Percentiles rank a stretch among this genome's conserved stretches.
Conservation (phyloP, 2,329 filamentous ascomycete genomes). For the Diaporthe sp. region DNA sequence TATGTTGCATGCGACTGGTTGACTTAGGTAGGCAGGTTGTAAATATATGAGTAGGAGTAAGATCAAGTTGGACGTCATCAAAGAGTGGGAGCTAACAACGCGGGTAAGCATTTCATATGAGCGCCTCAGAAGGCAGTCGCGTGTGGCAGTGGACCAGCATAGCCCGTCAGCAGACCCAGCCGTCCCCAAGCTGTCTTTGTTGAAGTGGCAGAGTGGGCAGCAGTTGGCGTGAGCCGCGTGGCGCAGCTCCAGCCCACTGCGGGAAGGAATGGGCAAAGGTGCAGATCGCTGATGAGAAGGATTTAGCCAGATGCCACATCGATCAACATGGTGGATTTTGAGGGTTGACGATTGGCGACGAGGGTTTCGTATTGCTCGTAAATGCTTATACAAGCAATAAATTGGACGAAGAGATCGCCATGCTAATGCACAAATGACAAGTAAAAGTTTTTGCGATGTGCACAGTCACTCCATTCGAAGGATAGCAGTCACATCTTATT, state of each 20-base stretch:
- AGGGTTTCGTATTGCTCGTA: background rate
- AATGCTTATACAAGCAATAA: background rate
- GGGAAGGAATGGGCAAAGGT: background rate
- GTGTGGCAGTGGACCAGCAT: constrained; percentile 8
- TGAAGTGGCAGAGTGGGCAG: no score
- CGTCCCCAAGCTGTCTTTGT: background rate
- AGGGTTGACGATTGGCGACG: background rate
- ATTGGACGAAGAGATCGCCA: background rate
- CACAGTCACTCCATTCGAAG: no score
- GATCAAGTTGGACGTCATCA: background rate
- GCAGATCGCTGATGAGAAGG: background rate
- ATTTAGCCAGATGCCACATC: background rate
- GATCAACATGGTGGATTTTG: background rate
- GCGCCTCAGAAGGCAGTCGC: background rate
- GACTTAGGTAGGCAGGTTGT: no score
- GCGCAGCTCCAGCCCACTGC: constrained; percentile 8
- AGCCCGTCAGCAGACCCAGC: constrained; percentile 20
- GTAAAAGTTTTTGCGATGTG: no score
- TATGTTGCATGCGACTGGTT: background rate
- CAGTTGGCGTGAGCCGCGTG: constrained; percentile 17
- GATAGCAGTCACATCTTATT: background rate
- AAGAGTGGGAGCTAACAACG: background rate
- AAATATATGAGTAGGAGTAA: background rate
- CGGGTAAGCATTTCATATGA: background rate
- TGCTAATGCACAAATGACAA: background rate